Conservation (phyloP, 768 basidiomycete species). For the Tremella mesenterica region DNA sequence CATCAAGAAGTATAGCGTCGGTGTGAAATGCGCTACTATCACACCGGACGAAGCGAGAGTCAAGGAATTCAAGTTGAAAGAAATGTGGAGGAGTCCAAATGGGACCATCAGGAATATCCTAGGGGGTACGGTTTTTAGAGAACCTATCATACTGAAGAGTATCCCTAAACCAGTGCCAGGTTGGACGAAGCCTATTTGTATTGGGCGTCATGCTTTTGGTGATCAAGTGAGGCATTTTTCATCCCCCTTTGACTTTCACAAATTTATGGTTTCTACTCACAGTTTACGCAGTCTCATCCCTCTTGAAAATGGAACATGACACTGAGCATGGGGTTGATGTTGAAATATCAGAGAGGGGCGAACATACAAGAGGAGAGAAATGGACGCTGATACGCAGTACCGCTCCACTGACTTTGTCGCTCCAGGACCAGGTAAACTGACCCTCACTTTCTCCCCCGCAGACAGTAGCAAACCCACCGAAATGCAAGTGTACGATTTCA, state of each 20-base stretch:
- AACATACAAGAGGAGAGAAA: no score
- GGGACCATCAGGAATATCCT: slow-evolving; percentile 97
- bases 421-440: slow-evolving; percentile 85
- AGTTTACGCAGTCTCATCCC: background rate
- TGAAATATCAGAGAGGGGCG: no score
- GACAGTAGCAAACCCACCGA: slow-evolving; percentile 60
- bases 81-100: slow-evolving; percentile 98
- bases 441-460: slow-evolving; percentile 77
- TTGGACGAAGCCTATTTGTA: slow-evolving; percentile 92
- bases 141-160: slow-evolving; percentile 83
- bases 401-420: slow-evolving; percentile 87
- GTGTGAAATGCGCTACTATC: slow-evolving; percentile 98
- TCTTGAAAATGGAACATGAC: no score
- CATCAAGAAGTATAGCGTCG: slow-evolving; percentile 86
- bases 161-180: slow-evolving; percentile 93
- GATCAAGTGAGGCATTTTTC: slow-evolving; percentile 58
- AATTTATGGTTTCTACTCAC: background rate
- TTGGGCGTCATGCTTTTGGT: slow-evolving; percentile 94
- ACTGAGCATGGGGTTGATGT: no score
- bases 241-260: background rate
- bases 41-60: slow-evolving; percentile 96
- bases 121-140: slow-evolving; percentile 96
- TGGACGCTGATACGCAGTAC: slow-evolving; percentile 51
- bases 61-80: slow-evolving; percentile 91
- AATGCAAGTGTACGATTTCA: slow-evolving; percentile 88